phyloP scores from a whole-genome alignment of 73 alveolate species.

The Paramecium sexaurelia region DNA sequence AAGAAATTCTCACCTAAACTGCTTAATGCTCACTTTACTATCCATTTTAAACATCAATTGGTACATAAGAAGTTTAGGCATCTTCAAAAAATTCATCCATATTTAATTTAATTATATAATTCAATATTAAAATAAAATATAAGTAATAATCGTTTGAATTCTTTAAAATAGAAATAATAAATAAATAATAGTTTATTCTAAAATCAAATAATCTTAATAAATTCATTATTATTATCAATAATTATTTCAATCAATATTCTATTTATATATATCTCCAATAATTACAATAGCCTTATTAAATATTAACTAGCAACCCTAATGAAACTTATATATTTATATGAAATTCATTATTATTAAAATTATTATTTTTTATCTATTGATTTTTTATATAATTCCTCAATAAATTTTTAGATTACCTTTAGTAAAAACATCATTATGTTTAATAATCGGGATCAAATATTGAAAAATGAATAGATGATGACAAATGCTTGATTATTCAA shows the following conservation, averaged over 20 bases:
- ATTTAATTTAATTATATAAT: not conserved
- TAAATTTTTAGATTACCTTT: too few relatives aligned
- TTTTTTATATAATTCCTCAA: too few relatives aligned
- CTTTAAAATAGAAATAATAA: not conserved
- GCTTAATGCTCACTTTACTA: not conserved
- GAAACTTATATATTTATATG: too few relatives aligned
- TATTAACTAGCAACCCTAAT: too few relatives aligned
- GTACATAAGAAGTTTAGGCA: not conserved
- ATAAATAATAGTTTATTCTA: not conserved
- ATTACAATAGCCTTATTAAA: too few relatives aligned
- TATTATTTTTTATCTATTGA: not conserved
- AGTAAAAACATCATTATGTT: too few relatives aligned
- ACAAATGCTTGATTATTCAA: too few relatives aligned
- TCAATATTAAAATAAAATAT: not conserved
- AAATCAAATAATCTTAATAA: not conserved
- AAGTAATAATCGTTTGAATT: not conserved
- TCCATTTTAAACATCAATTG: not conserved
- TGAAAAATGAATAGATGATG: not conserved
- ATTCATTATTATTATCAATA: too few relatives aligned
- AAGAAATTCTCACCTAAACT: not conserved
- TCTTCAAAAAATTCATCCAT: slow-evolving; percentile 29
- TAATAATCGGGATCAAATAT: too few relatives aligned
- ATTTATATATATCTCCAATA: too few relatives aligned
- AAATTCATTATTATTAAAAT: not conserved
- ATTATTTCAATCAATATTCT: too few relatives aligned